Evolutionary conservation across 2,329 filamentous ascomycete species (phyloP), one percentile per base, ranked within the genome.

Genomic region (Corinectria fuckeliana): DNA sequence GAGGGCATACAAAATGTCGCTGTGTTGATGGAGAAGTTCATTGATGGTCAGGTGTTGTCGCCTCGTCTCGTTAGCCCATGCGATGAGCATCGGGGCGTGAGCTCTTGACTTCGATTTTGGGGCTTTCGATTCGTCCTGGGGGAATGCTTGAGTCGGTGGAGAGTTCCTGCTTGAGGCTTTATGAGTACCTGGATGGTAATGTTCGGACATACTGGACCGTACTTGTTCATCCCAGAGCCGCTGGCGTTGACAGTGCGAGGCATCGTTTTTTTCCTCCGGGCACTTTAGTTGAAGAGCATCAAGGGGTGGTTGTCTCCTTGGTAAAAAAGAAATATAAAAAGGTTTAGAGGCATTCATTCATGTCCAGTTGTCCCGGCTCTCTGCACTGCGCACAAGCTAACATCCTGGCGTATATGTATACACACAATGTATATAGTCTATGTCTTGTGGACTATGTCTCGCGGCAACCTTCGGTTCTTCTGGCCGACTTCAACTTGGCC

Each of bases 31-130:
- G 28, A 68, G 47, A 50, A 59, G 4, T 36, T 65, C 58, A 10
- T 50, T 63, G 14, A 70, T 65, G 49, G 61, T 49, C 13, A 70
- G 52, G 21, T 45, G 48, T 38, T 60, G 50, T 20, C 56, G 58
- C 3, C 57, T 58, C 21, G 58, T 58, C 48, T 70, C 61, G 1
- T 52, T 47, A 18, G 55, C 49, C 65, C 61, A 65, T n/a, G 38
- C 30, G 8, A 23, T 28, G 14, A 68, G 44, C 60, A 67, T 70
- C 16, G 50, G 36, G 10, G 47, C 18, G 14, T 23, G n/a, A 28
- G 47, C 30, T 21, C 6, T 49, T 10, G 8, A 20, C 18, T 49
- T 39, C 16, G 18, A 7, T 7, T 26, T 36, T 23, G 50, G 28
- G 39, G 36, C 14, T 7, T n/a, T 32, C 23, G 51, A 20, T 9